Percentiles rank a stretch among this genome's conserved stretches.
These are phyloP conservation scores for Aureobasidium sp. DNA, from an alignment of 2,329 filamentous ascomycete species.

Conservation along the genomic window DNA sequence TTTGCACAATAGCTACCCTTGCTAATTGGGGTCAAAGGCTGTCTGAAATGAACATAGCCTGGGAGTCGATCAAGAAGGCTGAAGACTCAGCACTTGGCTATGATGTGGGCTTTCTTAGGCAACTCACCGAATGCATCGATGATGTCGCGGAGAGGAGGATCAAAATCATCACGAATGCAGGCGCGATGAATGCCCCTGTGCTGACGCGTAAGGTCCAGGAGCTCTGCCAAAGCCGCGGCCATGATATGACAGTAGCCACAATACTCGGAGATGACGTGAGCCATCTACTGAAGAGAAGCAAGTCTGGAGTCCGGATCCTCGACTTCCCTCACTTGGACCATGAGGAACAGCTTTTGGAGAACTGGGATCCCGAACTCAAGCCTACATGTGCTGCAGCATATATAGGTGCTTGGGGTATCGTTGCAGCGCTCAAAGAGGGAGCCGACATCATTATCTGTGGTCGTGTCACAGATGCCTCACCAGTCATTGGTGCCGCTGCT, in stretches of 20 bases:
- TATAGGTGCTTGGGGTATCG: slow-evolving; percentile 39
- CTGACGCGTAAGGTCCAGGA: slow-evolving; percentile 41
- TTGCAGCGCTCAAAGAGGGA: slow-evolving; percentile 34
- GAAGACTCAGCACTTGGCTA: slow-evolving; percentile 15
- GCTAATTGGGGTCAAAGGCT: slow-evolving; percentile 15
- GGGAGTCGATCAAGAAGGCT: slow-evolving; percentile 8
- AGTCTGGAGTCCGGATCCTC: neutral
- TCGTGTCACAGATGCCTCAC: slow-evolving; percentile 38
- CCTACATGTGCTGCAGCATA: slow-evolving; percentile 32
- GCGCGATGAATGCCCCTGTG: slow-evolving; percentile 48
- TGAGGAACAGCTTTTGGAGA: neutral
- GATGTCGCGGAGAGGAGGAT: slow-evolving; percentile 44
- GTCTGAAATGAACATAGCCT: slow-evolving; percentile 10
- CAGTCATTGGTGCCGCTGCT: slow-evolving; percentile 37
- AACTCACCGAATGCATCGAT: slow-evolving; percentile 38
- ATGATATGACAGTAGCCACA: slow-evolving; percentile 44
- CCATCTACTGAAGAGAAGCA: neutral
- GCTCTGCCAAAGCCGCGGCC: slow-evolving; percentile 28
- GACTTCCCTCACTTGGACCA: slow-evolving; percentile 11
- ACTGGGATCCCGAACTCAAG: slow-evolving; percentile 25
- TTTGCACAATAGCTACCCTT: slow-evolving; percentile 13
- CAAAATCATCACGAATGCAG: slow-evolving; percentile 52
- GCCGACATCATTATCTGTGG: slow-evolving; percentile 42
- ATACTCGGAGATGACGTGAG: slow-evolving; percentile 40
- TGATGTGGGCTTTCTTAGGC: slow-evolving; percentile 43